Conservation (phyloP, 83 land plant genomes). For the Picea abies region DNA sequence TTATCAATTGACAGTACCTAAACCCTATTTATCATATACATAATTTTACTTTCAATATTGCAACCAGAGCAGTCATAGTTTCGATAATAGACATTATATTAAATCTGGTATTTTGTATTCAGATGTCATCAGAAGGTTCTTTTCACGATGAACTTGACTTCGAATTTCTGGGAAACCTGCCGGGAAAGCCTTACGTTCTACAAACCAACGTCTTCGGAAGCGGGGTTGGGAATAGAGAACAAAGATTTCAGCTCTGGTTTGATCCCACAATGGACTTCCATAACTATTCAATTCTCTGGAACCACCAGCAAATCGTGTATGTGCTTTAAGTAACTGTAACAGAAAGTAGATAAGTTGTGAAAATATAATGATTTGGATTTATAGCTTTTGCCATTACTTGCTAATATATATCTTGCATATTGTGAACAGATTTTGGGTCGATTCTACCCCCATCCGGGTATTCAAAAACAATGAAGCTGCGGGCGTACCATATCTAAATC, state of each 20-base stretch:
- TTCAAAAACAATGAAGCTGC: constrained; percentile 31
- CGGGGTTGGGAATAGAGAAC: constrained; percentile 46
- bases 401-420: neutral
- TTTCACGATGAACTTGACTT: constrained; percentile 47
- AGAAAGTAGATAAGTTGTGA: neutral
- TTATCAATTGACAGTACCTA: too few species aligned
- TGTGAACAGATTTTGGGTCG: constrained; percentile 47
- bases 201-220: constrained; percentile 46
- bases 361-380: neutral
- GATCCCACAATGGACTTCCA: constrained; percentile 47
- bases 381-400: too few species aligned
- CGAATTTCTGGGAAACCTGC: constrained; percentile 40
- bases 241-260: constrained; percentile 42
- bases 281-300: constrained; percentile 45
- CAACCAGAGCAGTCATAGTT: too few species aligned
- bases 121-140: constrained; percentile 25
- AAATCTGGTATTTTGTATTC: neutral
- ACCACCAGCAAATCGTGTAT: constrained; percentile 34
- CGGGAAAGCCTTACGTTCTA: constrained; percentile 36
- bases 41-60: too few species aligned
- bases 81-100: too few species aligned
- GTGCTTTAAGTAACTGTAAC: neutral
- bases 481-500: constrained; percentile 29
- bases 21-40: too few species aligned
- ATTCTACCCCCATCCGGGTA: constrained; percentile 51